These are phyloP conservation scores for Cytidiella melzeri DNA, from an alignment of 768 basidiomycete species.

Conservation along the genomic window DNA sequence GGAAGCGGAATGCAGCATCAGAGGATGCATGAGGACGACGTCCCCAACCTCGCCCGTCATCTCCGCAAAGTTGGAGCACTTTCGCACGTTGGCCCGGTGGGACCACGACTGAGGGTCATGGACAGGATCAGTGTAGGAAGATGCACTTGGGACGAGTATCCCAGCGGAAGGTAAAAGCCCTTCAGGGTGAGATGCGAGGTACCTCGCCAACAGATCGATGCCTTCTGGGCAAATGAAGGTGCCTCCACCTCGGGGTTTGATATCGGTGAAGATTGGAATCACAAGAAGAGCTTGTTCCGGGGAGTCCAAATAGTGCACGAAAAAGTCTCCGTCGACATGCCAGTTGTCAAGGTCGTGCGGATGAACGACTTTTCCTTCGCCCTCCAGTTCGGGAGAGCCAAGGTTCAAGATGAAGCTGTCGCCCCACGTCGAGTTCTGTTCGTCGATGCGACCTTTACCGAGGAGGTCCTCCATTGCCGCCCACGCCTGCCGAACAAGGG, in stretches of 20 bases:
- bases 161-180: constrained; percentile 41
- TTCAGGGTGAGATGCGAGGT: constrained; percentile 47
- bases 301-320: constrained; percentile 59
- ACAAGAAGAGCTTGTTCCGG: constrained; percentile 60
- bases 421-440: constrained; percentile 42
- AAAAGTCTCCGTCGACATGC: constrained; percentile 61
- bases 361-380: constrained; percentile 22
- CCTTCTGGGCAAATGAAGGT: constrained; percentile 58
- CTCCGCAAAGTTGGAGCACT: constrained; percentile 34
- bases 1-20: constrained; percentile 61
- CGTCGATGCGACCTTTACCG: constrained; percentile 52
- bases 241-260: constrained; percentile 47
- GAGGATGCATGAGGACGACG: constrained; percentile 55
- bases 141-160: constrained; percentile 40
- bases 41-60: constrained; percentile 58
- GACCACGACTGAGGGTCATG: constrained; percentile 41
- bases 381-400: constrained; percentile 39
- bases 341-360: constrained; percentile 52
- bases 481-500: constrained; percentile 50
- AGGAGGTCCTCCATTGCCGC: constrained; percentile 54
- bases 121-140: constrained; percentile 26
- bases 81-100: constrained; percentile 37
- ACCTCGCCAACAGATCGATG: constrained; percentile 41
- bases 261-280: constrained; percentile 55
- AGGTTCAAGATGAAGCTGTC: constrained; percentile 63